Evolutionary conservation across 306 rosid genomes (phyloP).

Genomic region (Benincasa hispida): DNA sequence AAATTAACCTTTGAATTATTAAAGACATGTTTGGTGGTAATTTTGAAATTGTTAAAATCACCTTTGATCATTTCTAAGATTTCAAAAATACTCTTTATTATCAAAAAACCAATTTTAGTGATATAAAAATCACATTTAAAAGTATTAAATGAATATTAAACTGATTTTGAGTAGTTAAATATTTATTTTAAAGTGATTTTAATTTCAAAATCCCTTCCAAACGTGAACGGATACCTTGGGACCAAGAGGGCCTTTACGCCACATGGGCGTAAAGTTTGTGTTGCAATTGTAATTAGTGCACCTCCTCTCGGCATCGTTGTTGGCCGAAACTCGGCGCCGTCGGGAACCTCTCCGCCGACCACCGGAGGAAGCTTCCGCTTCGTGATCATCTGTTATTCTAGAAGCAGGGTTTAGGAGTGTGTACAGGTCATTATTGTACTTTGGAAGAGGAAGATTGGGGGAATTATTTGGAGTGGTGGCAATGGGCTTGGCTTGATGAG

Average conservation of each 20-base stretch:
- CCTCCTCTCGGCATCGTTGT: not conserved
- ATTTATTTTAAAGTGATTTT: too few species aligned
- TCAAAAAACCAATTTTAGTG: too few species aligned
- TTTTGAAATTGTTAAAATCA: too few species aligned
- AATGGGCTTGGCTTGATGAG: not conserved
- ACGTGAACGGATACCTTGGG: too few species aligned
- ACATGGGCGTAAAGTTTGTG: not conserved
- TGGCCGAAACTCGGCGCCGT: not conserved
- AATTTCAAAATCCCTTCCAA: too few species aligned
- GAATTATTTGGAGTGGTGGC: not conserved
- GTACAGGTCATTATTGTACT: not conserved
- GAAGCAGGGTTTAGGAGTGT: conserved; percentile 1
- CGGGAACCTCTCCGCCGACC: not conserved
- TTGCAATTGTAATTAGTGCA: conserved; percentile 5
- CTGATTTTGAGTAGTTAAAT: too few species aligned
- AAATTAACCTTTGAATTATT: too few species aligned
- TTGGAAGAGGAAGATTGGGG: not conserved
- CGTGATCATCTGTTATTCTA: not conserved
- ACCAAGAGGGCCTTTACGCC: conserved; percentile 4
- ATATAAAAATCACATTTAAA: too few species aligned
- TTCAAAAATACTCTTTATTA: too few species aligned
- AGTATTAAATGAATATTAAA: too few species aligned
- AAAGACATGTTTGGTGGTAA: too few species aligned
- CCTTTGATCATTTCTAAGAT: too few species aligned
- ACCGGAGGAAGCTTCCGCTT: not conserved